Base-by-base conservation (phyloP, 139 green algal species). In the Chlorella sorokiniana region DNA sequence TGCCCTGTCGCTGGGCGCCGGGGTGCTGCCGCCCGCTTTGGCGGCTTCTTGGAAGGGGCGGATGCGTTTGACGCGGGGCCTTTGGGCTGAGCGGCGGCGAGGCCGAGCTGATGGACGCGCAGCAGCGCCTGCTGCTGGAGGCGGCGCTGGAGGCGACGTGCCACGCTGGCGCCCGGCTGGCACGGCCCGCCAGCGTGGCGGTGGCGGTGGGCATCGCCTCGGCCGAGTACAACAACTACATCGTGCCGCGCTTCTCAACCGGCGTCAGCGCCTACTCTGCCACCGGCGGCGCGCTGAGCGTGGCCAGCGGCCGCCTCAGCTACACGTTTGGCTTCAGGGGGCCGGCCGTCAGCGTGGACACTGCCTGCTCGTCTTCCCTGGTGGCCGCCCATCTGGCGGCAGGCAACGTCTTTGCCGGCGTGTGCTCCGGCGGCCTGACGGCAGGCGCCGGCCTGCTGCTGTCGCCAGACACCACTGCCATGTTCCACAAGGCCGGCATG, bases 401-500 rank as follows among this genome's bases (percentile, higher is more conserved):
- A 0, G 62, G 71, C 23, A 83, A 80, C 69, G 48, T 94, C 51
- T 79, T 77, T 44, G 31, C n/a, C 25, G 79, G 86, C 31, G 52
- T 52, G 5, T 87, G 48, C 44, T 33, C n/a, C 37, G 76, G 83
- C 10, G 90, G 78, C 10, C 40, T 95, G 2, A 84, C 84, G 1
- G 92, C 85, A 33, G 93, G 93, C 25, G 90, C 92, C n/a, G 89
- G 91, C 35, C 62, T 96, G 45, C 72, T 96, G 59, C 88, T 96
- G 11, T 92, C 89, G 27, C 90, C 92, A 4, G 88, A 91, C 38
- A 88, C 93, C 20, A 96, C 90, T 18, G 83, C 83, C 44, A 96
- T 96, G 92, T 95, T 96, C 86, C 89, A 96, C 81, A 91, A 88
- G 76, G 92, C 90, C 22, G 90, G 92, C 63, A 96, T 96, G 94